Conservation (phyloP, 441 rosid genomes). For the Viola pubescens region DNA sequence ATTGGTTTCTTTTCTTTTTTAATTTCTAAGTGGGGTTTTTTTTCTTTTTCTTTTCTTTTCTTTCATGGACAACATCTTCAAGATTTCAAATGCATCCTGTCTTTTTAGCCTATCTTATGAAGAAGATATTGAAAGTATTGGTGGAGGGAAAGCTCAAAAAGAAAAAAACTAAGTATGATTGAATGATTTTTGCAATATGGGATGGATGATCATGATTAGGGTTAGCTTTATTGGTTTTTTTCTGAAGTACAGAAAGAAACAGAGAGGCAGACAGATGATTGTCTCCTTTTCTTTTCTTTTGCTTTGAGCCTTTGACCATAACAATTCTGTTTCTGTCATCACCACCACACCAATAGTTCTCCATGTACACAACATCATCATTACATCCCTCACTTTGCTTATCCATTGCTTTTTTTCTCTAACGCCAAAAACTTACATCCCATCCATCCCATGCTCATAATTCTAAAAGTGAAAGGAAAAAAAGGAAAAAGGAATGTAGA, state of each 20-base stretch:
- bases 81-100: constrained; percentile 28
- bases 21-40: not conserved
- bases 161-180: constrained; percentile 41
- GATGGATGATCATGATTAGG: constrained; percentile 22
- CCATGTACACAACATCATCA: constrained; percentile 51
- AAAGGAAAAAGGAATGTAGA: no score
- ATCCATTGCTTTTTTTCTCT: constrained; percentile 32
- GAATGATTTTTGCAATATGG: constrained; percentile 46
- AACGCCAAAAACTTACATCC: constrained; percentile 35
- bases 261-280: constrained; percentile 10
- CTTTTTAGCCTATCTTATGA: constrained; percentile 20
- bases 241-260: constrained; percentile 34
- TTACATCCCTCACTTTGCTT: constrained; percentile 27
- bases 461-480: constrained; percentile 14
- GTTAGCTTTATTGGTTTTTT: constrained; percentile 30
- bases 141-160: constrained; percentile 23
- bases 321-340: constrained; percentile 17
- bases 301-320: constrained; percentile 48
- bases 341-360: constrained; percentile 32
- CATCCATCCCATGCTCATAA: constrained; percentile 24
- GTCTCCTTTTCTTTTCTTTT: constrained; percentile 21
- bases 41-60: not conserved
- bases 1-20: constrained; percentile 18
- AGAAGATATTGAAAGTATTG: constrained; percentile 16
- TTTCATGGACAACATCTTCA: constrained; percentile 29